These are phyloP conservation scores for Selaginella tamariscina DNA, from an alignment of 75 land plant genomes.

Conservation along the genomic window DNA sequence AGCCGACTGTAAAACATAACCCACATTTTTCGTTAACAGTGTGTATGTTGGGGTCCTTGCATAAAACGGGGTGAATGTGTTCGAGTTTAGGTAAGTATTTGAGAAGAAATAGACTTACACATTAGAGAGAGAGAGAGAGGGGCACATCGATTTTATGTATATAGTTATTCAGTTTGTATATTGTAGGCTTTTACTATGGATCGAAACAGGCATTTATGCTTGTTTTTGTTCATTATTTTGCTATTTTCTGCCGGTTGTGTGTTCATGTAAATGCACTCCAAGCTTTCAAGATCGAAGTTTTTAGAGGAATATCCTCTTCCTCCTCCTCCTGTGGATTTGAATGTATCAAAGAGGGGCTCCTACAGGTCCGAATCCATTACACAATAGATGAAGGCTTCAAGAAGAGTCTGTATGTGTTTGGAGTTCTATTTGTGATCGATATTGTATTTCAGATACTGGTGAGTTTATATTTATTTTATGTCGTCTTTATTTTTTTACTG, in stretches of 20 bases:
- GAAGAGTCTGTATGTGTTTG: no score
- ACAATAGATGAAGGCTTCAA: background rate
- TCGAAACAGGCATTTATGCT: background rate
- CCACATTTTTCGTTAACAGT: no score
- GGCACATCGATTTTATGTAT: background rate
- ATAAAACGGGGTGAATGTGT: no score
- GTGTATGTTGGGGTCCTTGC: no score
- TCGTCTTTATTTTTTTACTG: no score
- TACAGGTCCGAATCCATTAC: background rate
- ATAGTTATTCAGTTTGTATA: background rate
- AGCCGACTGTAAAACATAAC: constrained; percentile 83
- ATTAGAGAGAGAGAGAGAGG: no score
- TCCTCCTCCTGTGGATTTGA: background rate
- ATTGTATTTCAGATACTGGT: no score
- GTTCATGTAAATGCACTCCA: background rate
- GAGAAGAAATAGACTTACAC: no score
- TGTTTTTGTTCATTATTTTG: background rate
- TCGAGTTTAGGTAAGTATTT: no score
- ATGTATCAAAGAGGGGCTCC: background rate
- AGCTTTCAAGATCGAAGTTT: background rate
- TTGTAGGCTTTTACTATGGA: background rate
- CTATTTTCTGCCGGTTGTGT: background rate
- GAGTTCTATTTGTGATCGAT: no score
- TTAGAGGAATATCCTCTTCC: background rate
- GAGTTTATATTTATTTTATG: no score